These are phyloP conservation scores for Termitomyces sp. DNA, from an alignment of 768 basidiomycete genomes.

Conservation along the genomic window DNA sequence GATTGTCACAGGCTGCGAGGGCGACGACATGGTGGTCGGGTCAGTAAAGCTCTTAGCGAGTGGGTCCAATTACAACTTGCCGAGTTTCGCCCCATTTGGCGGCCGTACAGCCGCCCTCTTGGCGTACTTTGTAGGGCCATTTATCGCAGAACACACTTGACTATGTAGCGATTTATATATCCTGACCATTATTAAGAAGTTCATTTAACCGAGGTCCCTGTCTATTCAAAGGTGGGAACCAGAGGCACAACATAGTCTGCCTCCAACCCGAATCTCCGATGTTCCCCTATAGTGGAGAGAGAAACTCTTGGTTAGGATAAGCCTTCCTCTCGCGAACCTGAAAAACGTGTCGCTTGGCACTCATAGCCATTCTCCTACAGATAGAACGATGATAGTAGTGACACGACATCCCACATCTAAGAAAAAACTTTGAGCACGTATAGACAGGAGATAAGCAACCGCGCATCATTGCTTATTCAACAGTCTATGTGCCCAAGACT, in stretches of 20 bases:
- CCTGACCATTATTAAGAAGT: background rate
- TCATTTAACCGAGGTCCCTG: background rate
- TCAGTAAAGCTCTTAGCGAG: background rate
- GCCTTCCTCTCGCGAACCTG: background rate
- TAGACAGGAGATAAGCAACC: too few relatives aligned
- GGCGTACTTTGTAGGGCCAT: background rate
- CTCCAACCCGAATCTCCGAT: background rate
- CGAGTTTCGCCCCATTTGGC: conserved; percentile 8
- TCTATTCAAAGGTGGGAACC: background rate
- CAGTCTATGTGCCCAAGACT: too few relatives aligned
- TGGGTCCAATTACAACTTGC: background rate
- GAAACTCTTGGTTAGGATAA: background rate
- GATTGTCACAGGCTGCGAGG: conserved; percentile 55
- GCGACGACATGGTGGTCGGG: conserved; percentile 40
- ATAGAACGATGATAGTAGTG: background rate
- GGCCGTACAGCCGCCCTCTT: background rate
- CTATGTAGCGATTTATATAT: background rate
- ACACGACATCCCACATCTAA: background rate
- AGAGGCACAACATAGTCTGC: background rate
- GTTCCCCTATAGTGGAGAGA: background rate
- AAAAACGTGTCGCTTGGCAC: too few relatives aligned
- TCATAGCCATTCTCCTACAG: too few relatives aligned
- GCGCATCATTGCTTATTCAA: too few relatives aligned
- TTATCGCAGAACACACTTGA: background rate
- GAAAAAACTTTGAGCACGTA: background rate